phyloP scores from a whole-genome alignment of 2,329 filamentous ascomycete species.

The Tothia fuscella region DNA sequence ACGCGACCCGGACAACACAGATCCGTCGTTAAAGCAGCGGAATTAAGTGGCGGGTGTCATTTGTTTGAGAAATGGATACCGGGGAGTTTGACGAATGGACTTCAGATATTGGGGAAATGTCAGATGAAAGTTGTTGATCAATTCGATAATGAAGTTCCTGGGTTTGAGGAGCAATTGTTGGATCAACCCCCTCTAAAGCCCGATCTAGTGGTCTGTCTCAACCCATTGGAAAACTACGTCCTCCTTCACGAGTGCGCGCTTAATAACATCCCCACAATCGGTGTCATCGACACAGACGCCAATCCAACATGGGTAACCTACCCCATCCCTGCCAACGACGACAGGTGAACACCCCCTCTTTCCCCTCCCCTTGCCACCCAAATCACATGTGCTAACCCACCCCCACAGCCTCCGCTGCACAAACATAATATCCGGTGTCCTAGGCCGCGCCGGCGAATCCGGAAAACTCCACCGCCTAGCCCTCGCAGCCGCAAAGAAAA shows the following conservation, averaged over 20 bases:
- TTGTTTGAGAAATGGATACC: constrained; percentile 89
- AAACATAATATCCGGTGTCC: constrained; percentile 69
- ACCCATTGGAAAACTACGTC: constrained; percentile 84
- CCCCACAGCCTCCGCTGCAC: constrained; percentile 60
- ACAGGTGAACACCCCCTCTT: constrained; percentile 48
- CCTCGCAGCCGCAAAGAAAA: constrained; percentile 47
- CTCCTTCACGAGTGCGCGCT: constrained; percentile 83
- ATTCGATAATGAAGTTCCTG: constrained; percentile 49
- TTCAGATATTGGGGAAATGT: constrained; percentile 68
- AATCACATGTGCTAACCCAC: constrained; percentile 17
- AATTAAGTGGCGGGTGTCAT: constrained; percentile 68
- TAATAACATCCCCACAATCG: constrained; percentile 84
- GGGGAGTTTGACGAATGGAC: constrained; percentile 82
- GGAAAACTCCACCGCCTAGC: constrained; percentile 58
- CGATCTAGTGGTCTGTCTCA: constrained; percentile 84
- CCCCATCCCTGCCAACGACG: constrained; percentile 91
- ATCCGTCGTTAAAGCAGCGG: constrained; percentile 68
- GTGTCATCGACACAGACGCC: constrained; percentile 84
- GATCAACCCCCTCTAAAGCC: constrained; percentile 60
- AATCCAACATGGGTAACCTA: constrained; percentile 94
- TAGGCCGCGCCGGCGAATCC: constrained; percentile 71
- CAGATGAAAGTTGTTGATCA: constrained; percentile 66
- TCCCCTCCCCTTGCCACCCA: not conserved
- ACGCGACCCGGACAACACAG: constrained; percentile 72
- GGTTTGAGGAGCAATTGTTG: constrained; percentile 54